Conservation (phyloP, 106 monocot genomes). For the Phalaenopsis equestris region DNA sequence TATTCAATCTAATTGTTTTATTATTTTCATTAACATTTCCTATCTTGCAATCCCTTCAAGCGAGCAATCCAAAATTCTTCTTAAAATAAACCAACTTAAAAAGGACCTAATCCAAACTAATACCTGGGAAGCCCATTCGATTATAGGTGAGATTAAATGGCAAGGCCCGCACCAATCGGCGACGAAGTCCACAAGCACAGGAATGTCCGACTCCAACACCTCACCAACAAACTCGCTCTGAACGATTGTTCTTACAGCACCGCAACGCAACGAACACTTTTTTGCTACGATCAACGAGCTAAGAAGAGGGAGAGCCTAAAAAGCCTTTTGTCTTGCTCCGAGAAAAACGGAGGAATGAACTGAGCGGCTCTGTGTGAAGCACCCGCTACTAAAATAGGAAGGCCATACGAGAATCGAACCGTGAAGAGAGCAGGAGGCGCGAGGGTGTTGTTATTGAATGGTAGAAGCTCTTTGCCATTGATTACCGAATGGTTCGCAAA, state of each 20-base stretch:
- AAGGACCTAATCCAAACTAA: too few relatives aligned
- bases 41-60: too few relatives aligned
- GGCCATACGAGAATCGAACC: background rate
- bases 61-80: too few relatives aligned
- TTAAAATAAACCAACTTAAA: too few relatives aligned
- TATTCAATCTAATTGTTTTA: too few relatives aligned
- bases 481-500: background rate
- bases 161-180: conserved; percentile 96
- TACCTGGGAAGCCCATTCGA: conserved; percentile 88
- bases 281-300: background rate
- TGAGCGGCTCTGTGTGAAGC: background rate
- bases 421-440: background rate
- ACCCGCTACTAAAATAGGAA: background rate
- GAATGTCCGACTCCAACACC: conserved; percentile 63
- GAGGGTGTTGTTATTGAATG: background rate
- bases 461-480: conserved; percentile 20
- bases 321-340: background rate
- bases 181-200: conserved; percentile 91
- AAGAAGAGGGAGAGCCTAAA: background rate
- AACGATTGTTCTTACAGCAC: conserved; percentile 29
- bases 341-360: background rate
- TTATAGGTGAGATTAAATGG: conserved; percentile 61
- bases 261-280: conserved; percentile 29
- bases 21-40: too few relatives aligned
- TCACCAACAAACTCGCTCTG: conserved; percentile 51